These are phyloP conservation scores for Boletus austroedulis DNA, from an alignment of 1,284 basidiomycete species.

Conservation along the genomic window DNA sequence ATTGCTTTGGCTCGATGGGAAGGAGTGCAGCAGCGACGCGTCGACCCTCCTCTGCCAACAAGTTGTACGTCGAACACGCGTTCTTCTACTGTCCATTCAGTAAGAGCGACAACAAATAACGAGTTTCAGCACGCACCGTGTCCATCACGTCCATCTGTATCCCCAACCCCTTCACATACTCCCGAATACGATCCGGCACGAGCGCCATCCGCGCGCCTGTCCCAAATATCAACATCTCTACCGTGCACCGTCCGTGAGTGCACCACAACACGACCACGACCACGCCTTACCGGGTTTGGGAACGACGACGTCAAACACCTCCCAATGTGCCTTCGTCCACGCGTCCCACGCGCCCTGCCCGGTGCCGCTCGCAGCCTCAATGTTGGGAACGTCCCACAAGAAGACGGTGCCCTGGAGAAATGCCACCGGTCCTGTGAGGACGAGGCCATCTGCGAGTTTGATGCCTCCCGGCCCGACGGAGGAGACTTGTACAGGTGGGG, in stretches of 20 bases:
- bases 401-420: slow-evolving; percentile 86
- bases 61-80: slow-evolving; percentile 92
- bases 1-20: slow-evolving; percentile 42
- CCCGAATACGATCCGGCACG: slow-evolving; percentile 66
- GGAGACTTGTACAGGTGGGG: slow-evolving; percentile 68
- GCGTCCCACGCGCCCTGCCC: slow-evolving; percentile 43
- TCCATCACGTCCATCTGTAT: slow-evolving; percentile 95
- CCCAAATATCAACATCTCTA: slow-evolving; percentile 88
- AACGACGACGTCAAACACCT: slow-evolving; percentile 75
- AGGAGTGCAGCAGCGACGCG: slow-evolving; percentile 87
- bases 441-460: slow-evolving; percentile 69
- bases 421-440: slow-evolving; percentile 75
- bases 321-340: slow-evolving; percentile 75
- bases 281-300: slow-evolving; percentile 76
- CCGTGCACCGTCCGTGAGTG: background rate
- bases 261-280: background rate
- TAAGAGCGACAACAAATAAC: background rate
- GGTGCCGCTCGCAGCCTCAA: background rate
- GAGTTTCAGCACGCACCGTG: slow-evolving; percentile 55
- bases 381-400: slow-evolving; percentile 81
- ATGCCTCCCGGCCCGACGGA: slow-evolving; percentile 61
- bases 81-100: slow-evolving; percentile 43
- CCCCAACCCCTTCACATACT: slow-evolving; percentile 73
- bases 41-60: slow-evolving; percentile 89
- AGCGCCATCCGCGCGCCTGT: slow-evolving; percentile 76